These are phyloP conservation scores for Phialocephala sp. DNA, from an alignment of 2,329 filamentous ascomycete genomes.

Conservation along the genomic window DNA sequence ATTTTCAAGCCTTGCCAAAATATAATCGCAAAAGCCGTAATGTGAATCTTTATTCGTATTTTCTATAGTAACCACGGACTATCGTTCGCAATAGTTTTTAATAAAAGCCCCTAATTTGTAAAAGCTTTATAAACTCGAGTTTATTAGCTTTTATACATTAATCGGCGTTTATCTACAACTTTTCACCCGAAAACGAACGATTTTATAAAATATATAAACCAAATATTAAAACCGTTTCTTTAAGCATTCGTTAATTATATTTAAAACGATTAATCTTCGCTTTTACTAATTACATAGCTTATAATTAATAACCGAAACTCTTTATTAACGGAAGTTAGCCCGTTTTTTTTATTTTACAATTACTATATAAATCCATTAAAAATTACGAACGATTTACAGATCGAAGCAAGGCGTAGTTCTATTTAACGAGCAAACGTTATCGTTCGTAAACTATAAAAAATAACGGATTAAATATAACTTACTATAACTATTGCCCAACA, in stretches of 20 bases:
- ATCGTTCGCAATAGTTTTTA: neutral
- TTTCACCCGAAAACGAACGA: neutral
- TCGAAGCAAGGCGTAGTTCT: too few relatives aligned
- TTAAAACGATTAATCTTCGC: neutral
- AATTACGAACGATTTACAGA: too few relatives aligned
- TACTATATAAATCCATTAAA: neutral
- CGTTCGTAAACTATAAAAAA: too few relatives aligned
- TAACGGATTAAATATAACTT: too few relatives aligned
- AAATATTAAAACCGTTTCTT: neutral
- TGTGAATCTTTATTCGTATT: too few relatives aligned
- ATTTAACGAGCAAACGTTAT: too few relatives aligned
- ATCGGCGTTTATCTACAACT: neutral
- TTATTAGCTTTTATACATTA: neutral
- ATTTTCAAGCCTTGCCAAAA: neutral
- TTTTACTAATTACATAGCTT: neutral
- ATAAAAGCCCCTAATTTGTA: neutral
- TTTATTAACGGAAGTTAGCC: neutral
- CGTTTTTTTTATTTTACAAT: neutral
- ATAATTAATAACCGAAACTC: neutral
- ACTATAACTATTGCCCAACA: too few relatives aligned
- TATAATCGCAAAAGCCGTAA: too few relatives aligned
- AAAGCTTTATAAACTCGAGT: neutral
- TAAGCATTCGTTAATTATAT: neutral
- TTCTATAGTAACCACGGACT: neutral
- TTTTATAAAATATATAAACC: neutral